Evolutionary conservation across 225 moss, liverwort and hornwort genomes (phyloP), one percentile per base, ranked within the genome.

Genomic region (Bryum argenteum): DNA sequence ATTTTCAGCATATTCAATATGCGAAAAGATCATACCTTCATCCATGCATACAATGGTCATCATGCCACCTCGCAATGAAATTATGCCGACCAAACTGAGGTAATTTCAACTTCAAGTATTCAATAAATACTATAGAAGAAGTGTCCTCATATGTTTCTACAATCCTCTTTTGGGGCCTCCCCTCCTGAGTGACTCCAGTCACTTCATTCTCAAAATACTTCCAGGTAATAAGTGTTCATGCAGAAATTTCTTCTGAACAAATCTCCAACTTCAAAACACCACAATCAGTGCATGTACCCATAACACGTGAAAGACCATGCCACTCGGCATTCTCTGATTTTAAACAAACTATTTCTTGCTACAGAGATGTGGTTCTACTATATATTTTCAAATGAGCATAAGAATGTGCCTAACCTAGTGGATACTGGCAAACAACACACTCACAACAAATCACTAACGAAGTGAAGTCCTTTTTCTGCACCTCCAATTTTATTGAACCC

Each of bases 101-200:
- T 7, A 39, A 1, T 50, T 28, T 65, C 26, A 16, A 26, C 3
- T 65, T 26, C 2, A 28, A 40, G 9, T 61, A 61, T 61, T 61
- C 10, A 40, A 61, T 10, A 4, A 61, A 61, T 1, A 61, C n/a
- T n/a, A n/a, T n/a, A n/a, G n/a, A n/a, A n/a, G n/a, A n/a, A n/a
- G n/a, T n/a, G n/a, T n/a, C n/a, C 24, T 28, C 50, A 17, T 50
- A 48, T 16, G 28, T 17, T 50, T 65, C 15, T 0, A 33, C 33
- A 6, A 59, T 59, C 33, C 33, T 33, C 58, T 59, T 59, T 5
- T 9, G 17, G 15, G 4, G 9, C 67, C 21, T 55, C 1, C 1
- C 14, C 0, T 41, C 22, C 0, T 0, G 0, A 3, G 21, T 68
- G 1, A 8, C 0, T 1, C 21, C 1, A 15, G 39, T 67, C 0